Conservation (phyloP, 192 early-diverging fungal species). For the Ramicandelaber brevisporus region DNA sequence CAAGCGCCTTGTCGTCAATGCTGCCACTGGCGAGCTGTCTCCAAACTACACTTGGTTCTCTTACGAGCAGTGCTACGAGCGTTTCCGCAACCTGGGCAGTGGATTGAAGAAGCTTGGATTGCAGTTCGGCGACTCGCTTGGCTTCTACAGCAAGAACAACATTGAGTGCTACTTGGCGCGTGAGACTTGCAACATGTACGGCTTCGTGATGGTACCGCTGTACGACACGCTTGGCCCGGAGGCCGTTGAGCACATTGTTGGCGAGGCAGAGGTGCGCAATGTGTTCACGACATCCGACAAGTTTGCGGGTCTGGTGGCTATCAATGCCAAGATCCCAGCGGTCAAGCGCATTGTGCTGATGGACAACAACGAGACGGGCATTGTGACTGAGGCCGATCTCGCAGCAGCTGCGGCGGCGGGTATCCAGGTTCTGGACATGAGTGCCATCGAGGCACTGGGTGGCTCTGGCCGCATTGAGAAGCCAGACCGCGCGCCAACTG, state of each 20-base stretch:
- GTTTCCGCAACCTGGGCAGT: slow-evolving; percentile 9
- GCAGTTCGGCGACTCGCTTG: too few relatives aligned
- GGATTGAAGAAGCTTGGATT: slow-evolving; percentile 11
- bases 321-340: too few relatives aligned
- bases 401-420: too few relatives aligned
- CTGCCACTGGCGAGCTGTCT: too few relatives aligned
- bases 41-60: slow-evolving; percentile 20
- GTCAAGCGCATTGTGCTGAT: too few relatives aligned
- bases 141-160: too few relatives aligned
- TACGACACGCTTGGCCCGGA: slow-evolving; percentile 66
- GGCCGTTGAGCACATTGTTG: slow-evolving; percentile 59
- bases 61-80: slow-evolving; percentile 9
- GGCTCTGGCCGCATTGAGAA: slow-evolving; percentile 17
- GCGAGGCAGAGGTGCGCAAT: slow-evolving; percentile 47
- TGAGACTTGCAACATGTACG: slow-evolving; percentile 29
- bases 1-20: too few relatives aligned
- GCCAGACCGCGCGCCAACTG: slow-evolving; percentile 25
- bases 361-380: too few relatives aligned
- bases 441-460: slow-evolving; percentile 30
- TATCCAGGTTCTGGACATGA: slow-evolving; percentile 28
- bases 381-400: too few relatives aligned
- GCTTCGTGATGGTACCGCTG: slow-evolving; percentile 50
- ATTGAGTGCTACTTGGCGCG: slow-evolving; percentile 15
- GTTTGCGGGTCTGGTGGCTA: too few relatives aligned
- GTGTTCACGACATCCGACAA: too few relatives aligned